Evolutionary conservation across 2,329 filamentous ascomycete genomes (phyloP).

Genomic region (Fusarium acutatum): DNA sequence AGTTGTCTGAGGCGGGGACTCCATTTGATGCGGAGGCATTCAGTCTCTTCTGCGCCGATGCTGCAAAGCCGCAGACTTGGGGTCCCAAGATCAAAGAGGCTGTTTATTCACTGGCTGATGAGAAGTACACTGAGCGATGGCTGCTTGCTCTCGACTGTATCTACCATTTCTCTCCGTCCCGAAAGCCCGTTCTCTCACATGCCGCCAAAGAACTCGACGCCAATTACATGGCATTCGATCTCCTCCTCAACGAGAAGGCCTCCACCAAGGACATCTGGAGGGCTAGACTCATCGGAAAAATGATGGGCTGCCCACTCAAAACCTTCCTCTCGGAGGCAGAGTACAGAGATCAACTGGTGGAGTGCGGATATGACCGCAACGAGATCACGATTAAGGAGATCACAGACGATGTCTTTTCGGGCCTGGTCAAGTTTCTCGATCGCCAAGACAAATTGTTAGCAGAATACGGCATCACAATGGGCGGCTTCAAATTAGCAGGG

Average conservation of each 20-base stretch:
- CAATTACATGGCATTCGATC: constrained; percentile 64
- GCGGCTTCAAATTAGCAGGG: constrained; percentile 48
- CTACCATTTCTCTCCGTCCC: constrained; percentile 65
- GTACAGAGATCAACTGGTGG: constrained; percentile 56
- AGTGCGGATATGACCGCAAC: constrained; percentile 56
- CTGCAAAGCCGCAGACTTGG: constrained; percentile 58
- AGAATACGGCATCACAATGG: constrained; percentile 49
- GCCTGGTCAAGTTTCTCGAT: constrained; percentile 55
- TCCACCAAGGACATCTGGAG: constrained; percentile 42
- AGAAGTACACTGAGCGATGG: constrained; percentile 51
- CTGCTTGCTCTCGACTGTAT: constrained; percentile 64
- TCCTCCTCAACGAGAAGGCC: constrained; percentile 52
- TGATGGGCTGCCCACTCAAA: constrained; percentile 57
- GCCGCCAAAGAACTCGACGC: constrained; percentile 53
- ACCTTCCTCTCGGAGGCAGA: constrained; percentile 58
- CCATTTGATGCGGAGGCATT: constrained; percentile 34
- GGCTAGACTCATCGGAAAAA: constrained; percentile 53
- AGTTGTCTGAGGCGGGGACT: constrained; percentile 19
- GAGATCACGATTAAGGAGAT: constrained; percentile 58
- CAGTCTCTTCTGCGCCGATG: constrained; percentile 58
- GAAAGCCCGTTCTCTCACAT: constrained; percentile 55
- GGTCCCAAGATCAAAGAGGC: constrained; percentile 31
- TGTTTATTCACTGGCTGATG: constrained; percentile 40
- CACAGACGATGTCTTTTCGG: constrained; percentile 61
- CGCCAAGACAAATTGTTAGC: constrained; percentile 45